Evolutionary conservation across 495 filamentous ascomycete genomes (phyloP).

Genomic region (Lepidopterella palustris): DNA sequence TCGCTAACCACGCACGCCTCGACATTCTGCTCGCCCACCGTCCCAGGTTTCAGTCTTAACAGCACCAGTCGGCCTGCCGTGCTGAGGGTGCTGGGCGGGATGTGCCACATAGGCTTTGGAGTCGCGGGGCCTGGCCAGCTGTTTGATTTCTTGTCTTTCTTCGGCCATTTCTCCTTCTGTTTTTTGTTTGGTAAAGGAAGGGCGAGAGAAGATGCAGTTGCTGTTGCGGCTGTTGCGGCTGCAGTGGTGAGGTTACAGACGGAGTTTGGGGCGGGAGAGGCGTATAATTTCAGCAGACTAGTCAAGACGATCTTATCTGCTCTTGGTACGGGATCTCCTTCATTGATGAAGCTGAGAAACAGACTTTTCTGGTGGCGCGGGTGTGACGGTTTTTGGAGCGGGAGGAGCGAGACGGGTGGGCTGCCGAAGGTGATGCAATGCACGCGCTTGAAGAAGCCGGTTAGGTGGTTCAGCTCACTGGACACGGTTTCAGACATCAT

Average conservation of each 20-base stretch:
- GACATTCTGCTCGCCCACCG: slow-evolving; percentile 44
- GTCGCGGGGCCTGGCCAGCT: background rate
- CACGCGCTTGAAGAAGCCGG: slow-evolving; percentile 62
- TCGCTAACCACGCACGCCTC: slow-evolving; percentile 60
- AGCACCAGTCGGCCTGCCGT: slow-evolving; percentile 22
- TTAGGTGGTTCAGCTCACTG: slow-evolving; percentile 62
- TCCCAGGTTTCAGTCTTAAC: slow-evolving; percentile 27
- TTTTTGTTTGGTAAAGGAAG: background rate
- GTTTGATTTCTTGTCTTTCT: slow-evolving; percentile 10
- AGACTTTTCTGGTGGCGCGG: slow-evolving; percentile 51
- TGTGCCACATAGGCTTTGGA: slow-evolving; percentile 15
- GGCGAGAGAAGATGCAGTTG: slow-evolving; percentile 10
- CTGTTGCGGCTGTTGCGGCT: background rate
- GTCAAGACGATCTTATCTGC: slow-evolving; percentile 69
- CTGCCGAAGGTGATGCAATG: slow-evolving; percentile 81
- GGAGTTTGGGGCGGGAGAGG: slow-evolving; percentile 49
- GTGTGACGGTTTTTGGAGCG: slow-evolving; percentile 52
- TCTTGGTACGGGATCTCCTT: slow-evolving; percentile 72
- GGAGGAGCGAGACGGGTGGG: slow-evolving; percentile 65
- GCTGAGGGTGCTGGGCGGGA: slow-evolving; percentile 18
- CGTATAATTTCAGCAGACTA: slow-evolving; percentile 63
- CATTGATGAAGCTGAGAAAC: slow-evolving; percentile 74
- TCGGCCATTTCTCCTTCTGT: slow-evolving; percentile 1
- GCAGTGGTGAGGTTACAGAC: background rate
- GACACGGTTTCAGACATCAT: slow-evolving; percentile 55